A percentile compares a stretch with the other conserved stretches of the same genome.
phyloP scores from a whole-genome alignment of 495 filamentous ascomycete species.

The Venustampulla echinocandica region DNA sequence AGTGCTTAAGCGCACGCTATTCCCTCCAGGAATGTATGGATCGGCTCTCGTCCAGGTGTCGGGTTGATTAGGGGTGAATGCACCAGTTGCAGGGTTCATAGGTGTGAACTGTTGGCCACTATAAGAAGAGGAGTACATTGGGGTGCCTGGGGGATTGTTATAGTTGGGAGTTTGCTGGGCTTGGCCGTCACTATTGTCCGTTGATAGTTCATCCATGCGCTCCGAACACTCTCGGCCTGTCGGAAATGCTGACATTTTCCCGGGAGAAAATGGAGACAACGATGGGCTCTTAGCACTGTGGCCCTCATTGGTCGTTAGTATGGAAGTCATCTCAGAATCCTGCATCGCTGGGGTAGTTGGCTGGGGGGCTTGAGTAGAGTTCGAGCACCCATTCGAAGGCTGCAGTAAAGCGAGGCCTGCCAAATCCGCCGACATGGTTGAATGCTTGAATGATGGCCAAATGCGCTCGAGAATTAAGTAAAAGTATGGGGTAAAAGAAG shows the following conservation, averaged over 20 bases:
- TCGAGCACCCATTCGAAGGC: slow-evolving; percentile 1
- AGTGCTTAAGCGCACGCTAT: slow-evolving; percentile 1
- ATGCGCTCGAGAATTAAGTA: neutral
- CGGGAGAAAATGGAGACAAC: slow-evolving; percentile 2
- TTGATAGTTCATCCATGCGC: neutral
- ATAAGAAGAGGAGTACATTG: neutral
- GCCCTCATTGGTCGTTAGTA: slow-evolving; percentile 13
- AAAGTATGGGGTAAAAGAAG: slow-evolving; percentile 1
- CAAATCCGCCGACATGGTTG: neutral
- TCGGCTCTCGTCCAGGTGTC: neutral
- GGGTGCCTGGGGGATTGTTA: neutral
- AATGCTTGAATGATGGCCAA: slow-evolving; percentile 6
- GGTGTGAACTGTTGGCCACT: neutral
- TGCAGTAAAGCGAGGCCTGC: neutral
- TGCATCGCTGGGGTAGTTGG: neutral
- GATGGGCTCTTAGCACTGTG: neutral
- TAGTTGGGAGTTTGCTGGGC: neutral
- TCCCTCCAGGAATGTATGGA: neutral
- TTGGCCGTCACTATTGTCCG: neutral
- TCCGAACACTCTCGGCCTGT: neutral
- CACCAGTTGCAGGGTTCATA: neutral
- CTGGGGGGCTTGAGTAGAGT: neutral
- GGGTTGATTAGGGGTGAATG: neutral
- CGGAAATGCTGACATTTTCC: neutral
- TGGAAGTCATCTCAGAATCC: slow-evolving; percentile 15